phyloP scores from a whole-genome alignment of 2,329 filamentous ascomycete genomes.

The Emmonsiellopsis sp. region DNA sequence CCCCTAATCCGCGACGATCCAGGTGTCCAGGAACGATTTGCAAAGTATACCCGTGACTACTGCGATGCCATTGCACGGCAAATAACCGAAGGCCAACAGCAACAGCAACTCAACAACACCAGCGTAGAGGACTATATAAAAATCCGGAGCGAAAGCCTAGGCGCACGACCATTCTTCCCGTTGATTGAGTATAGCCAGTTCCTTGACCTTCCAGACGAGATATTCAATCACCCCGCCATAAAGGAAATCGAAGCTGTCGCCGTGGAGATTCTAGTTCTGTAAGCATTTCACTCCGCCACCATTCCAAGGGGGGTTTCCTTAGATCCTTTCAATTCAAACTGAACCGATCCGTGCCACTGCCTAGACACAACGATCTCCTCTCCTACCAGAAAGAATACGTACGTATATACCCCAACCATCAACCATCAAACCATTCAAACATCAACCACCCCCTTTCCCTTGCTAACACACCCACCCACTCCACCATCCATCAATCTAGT shows the following conservation, averaged over 20 bases:
- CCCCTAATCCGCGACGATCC: neutral
- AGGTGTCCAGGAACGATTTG: neutral
- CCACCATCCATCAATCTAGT: neutral
- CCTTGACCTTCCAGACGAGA: neutral
- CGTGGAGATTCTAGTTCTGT: neutral
- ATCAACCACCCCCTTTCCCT: too few relatives aligned
- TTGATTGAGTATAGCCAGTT: neutral
- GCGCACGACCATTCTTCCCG: neutral
- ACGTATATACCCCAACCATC: neutral
- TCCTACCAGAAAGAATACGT: conserved; percentile 19
- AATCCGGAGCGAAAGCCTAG: neutral
- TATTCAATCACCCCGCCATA: neutral
- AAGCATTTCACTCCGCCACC: neutral
- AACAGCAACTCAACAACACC: neutral
- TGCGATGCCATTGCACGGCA: neutral
- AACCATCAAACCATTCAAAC: too few relatives aligned
- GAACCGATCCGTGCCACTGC: neutral
- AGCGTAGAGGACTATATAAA: neutral
- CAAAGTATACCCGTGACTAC: neutral
- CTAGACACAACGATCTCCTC: conserved; percentile 19
- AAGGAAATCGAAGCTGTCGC: neutral
- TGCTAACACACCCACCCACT: neutral
- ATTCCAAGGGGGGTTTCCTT: too few relatives aligned
- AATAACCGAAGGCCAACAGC: neutral
- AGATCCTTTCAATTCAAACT: too few relatives aligned